phyloP scores from a whole-genome alignment of 305 asterid species.

The Solanum aculeatissimum region DNA sequence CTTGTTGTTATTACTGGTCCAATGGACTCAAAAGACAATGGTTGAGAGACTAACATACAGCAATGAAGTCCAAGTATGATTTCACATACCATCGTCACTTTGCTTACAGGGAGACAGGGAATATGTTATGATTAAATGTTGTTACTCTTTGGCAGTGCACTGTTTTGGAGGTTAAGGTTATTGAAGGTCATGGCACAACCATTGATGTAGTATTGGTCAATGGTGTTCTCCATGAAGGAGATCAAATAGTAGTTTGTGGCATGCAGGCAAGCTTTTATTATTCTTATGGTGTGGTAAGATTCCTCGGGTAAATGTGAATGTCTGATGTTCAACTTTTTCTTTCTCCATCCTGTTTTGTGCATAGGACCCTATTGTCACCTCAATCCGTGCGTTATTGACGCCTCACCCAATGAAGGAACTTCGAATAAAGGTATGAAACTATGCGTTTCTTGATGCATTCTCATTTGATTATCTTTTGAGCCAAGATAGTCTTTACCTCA shows the following conservation, averaged over 20 bases:
- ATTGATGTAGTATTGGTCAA: constrained; percentile 89
- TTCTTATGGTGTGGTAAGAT: neutral
- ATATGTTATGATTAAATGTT: neutral
- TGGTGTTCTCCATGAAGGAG: constrained; percentile 98
- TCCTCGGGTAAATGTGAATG: too few relatives aligned
- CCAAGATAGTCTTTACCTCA: neutral
- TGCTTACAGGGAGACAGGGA: neutral
- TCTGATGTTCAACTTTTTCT: neutral
- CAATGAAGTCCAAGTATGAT: constrained; percentile 64
- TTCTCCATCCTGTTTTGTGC: neutral
- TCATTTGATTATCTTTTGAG: neutral
- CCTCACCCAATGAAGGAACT: constrained; percentile 99
- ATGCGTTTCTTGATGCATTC: neutral
- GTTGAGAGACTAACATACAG: constrained; percentile 69
- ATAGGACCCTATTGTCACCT: constrained; percentile 84
- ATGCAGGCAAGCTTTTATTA: constrained; percentile 54
- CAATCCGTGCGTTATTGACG: constrained; percentile 81
- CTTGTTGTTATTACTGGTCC: constrained; percentile 60
- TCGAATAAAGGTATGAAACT: constrained; percentile 60
- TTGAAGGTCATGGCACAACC: constrained; percentile 98
- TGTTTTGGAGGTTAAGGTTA: constrained; percentile 93
- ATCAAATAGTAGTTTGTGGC: constrained; percentile 92
- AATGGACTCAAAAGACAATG: constrained; percentile 94
- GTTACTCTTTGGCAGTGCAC: constrained; percentile 58
- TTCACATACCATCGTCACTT: constrained; percentile 3